phyloP scores from a whole-genome alignment of 1,139 yeast genomes.

The Pichia sp. region DNA sequence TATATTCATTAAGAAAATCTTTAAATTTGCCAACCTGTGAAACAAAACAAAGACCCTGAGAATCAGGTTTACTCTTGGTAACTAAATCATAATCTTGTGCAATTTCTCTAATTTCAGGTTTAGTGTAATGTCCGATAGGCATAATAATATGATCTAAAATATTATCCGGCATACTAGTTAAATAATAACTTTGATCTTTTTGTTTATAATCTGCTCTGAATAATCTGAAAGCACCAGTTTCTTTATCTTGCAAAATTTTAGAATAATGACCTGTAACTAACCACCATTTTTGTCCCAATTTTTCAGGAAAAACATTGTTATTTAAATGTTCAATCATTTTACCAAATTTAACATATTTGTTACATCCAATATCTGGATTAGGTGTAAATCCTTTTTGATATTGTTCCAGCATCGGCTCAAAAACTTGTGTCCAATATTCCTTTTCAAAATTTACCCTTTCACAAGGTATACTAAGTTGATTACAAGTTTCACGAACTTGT shows the following conservation, averaged over 20 bases:
- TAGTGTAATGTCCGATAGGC: conserved; percentile 74
- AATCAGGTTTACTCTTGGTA: conserved; percentile 77
- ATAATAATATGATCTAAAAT: conserved; percentile 50
- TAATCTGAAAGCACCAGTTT: conserved; percentile 37
- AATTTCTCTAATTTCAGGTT: conserved; percentile 64
- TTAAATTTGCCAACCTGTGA: conserved; percentile 69
- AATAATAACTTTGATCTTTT: conserved; percentile 89
- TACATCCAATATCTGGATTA: conserved; percentile 90
- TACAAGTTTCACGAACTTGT: conserved; percentile 65
- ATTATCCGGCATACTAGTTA: conserved; percentile 55
- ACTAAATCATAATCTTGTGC: conserved; percentile 53
- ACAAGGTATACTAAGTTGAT: conserved; percentile 56
- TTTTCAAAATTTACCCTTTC: conserved; percentile 77
- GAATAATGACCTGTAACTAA: conserved; percentile 94
- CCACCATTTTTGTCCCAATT: conserved; percentile 53
- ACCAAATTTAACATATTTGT: conserved; percentile 82
- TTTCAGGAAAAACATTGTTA: not conserved
- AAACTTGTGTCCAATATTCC: conserved; percentile 90
- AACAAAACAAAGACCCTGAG: conserved; percentile 93
- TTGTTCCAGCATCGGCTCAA: conserved; percentile 78
- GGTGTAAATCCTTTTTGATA: conserved; percentile 79
- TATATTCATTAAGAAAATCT: conserved; percentile 68
- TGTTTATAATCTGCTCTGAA: conserved; percentile 51
- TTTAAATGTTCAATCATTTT: conserved; percentile 52
- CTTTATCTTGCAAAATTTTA: conserved; percentile 40